phyloP scores from a whole-genome alignment of 2,329 filamentous ascomycete species.

The Cladosporium halotolerans region DNA sequence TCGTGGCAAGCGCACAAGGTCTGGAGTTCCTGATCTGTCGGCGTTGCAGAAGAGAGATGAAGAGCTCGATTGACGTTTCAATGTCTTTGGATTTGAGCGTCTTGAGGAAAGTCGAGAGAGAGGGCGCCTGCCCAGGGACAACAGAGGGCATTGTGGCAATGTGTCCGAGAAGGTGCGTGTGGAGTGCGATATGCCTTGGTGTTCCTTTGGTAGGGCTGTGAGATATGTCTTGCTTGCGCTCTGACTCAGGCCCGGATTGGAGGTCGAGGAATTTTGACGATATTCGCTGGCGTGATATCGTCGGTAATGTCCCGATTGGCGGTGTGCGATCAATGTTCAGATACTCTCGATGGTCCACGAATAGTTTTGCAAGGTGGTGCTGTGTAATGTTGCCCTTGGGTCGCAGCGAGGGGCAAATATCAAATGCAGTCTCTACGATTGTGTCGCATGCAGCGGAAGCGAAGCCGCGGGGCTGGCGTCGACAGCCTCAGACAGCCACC shows the following conservation, averaged over 20 bases:
- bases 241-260: conserved; percentile 4
- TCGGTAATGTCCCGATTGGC: background rate
- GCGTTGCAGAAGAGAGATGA: conserved; percentile 81
- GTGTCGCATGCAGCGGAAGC: background rate
- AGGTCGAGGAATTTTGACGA: conserved; percentile 5
- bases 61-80: conserved; percentile 74
- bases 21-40: conserved; percentile 83
- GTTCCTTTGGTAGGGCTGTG: background rate
- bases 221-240: background rate
- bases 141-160: conserved; percentile 49
- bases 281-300: background rate
- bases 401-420: background rate
- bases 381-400: too few relatives aligned
- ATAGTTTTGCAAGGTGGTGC: too few relatives aligned
- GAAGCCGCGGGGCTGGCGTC: too few relatives aligned
- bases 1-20: conserved; percentile 84
- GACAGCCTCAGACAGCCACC: background rate
- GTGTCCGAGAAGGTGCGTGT: background rate
- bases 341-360: too few relatives aligned
- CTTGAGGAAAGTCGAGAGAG: conserved; percentile 70
- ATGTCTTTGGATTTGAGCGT: conserved; percentile 68
- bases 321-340: background rate
- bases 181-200: background rate
- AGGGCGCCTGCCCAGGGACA: conserved; percentile 59
- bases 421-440: background rate